These are phyloP conservation scores for Hygrocybe coccinea DNA, from an alignment of 768 basidiomycete species.

Conservation along the genomic window DNA sequence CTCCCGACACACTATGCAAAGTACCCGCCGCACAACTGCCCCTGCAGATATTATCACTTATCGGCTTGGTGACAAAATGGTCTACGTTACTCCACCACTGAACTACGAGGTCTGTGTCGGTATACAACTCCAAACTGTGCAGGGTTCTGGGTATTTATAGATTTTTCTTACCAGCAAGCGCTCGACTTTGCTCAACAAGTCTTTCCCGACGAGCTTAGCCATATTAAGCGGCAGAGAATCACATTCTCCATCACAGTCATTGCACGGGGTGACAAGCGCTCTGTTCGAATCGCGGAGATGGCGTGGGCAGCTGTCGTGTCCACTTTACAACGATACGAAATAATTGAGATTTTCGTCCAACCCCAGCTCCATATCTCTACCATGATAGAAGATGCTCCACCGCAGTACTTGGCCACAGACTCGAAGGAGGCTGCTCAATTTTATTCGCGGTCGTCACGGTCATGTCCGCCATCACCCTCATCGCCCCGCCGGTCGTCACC, in stretches of 20 bases:
- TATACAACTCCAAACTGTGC: too few species aligned
- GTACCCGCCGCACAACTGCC: slow-evolving; percentile 9
- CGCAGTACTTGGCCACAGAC: slow-evolving; percentile 32
- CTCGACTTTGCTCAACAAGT: slow-evolving; percentile 47
- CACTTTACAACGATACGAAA: slow-evolving; percentile 41
- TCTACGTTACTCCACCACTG: slow-evolving; percentile 45
- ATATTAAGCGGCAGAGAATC: slow-evolving; percentile 38
- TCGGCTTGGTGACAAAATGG: slow-evolving; percentile 38
- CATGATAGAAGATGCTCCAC: slow-evolving; percentile 20
- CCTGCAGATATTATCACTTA: slow-evolving; percentile 48
- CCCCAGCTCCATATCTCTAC: slow-evolving; percentile 25
- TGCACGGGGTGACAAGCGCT: slow-evolving; percentile 28
- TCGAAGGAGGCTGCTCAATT: slow-evolving; percentile 16
- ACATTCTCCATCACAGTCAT: slow-evolving; percentile 38
- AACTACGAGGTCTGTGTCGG: slow-evolving; percentile 48
- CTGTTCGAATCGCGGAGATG: slow-evolving; percentile 46
- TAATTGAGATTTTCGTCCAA: slow-evolving; percentile 42
- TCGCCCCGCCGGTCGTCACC: slow-evolving; percentile 22
- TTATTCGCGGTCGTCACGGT: slow-evolving; percentile 17
- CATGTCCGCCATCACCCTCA: slow-evolving; percentile 21
- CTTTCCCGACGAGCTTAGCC: slow-evolving; percentile 37
- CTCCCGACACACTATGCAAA: neutral
- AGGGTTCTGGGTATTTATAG: too few species aligned
- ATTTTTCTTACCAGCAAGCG: slow-evolving; percentile 40
- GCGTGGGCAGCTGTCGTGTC: slow-evolving; percentile 45